phyloP scores from a whole-genome alignment of 805 yeast genomes.

The Candida patagonica region DNA sequence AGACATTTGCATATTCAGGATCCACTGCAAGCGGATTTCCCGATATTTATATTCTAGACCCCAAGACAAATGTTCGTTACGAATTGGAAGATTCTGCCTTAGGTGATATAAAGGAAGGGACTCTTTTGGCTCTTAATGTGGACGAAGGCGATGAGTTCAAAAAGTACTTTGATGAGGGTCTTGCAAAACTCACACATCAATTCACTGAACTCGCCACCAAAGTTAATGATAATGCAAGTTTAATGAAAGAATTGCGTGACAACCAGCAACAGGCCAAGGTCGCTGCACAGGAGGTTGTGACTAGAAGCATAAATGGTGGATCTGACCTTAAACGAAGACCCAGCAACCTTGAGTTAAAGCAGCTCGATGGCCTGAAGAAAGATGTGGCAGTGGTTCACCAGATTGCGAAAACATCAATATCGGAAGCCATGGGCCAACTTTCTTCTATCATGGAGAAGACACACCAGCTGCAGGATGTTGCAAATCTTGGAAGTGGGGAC shows the following conservation, averaged over 20 bases:
- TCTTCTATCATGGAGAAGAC: slow-evolving; percentile 10
- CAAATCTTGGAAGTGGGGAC: slow-evolving; percentile 14
- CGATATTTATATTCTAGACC: slow-evolving; percentile 63
- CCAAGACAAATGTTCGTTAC: slow-evolving; percentile 49
- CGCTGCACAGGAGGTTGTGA: not conserved
- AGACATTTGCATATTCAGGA: slow-evolving; percentile 74
- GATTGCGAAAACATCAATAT: slow-evolving; percentile 14
- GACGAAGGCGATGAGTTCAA: slow-evolving; percentile 35
- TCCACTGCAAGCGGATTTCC: slow-evolving; percentile 52
- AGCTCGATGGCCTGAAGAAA: slow-evolving; percentile 14
- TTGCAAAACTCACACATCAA: slow-evolving; percentile 16
- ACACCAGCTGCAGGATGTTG: slow-evolving; percentile 10
- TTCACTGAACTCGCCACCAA: slow-evolving; percentile 21
- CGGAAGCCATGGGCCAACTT: slow-evolving; percentile 12
- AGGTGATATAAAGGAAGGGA: slow-evolving; percentile 49
- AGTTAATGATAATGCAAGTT: slow-evolving; percentile 18
- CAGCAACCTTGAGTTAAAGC: not conserved
- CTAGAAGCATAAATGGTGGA: not conserved
- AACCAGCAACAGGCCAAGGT: not conserved
- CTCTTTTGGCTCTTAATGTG: slow-evolving; percentile 45
- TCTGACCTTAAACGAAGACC: not conserved
- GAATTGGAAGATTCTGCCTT: slow-evolving; percentile 68
- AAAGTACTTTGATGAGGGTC: slow-evolving; percentile 24
- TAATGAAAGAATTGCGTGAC: slow-evolving; percentile 17
- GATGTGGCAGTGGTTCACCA: slow-evolving; percentile 22